Base-by-base conservation (phyloP, 371 early-diverging fungal species). In the Haplosporangium sp. region DNA sequence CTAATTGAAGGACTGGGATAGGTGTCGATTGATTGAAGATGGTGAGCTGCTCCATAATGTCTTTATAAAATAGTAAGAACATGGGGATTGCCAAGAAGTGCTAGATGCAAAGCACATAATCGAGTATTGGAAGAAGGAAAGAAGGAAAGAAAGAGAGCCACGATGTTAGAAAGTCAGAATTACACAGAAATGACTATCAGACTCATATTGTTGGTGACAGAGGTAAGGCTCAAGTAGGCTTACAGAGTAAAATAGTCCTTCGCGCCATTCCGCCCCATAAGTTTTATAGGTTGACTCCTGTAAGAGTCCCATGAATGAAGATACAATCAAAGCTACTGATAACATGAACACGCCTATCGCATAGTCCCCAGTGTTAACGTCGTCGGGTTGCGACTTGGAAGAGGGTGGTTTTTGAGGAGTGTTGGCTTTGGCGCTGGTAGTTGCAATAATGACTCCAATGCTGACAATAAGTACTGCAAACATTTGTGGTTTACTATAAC, bases 201-300 rank as follows among this genome's bases (percentile, higher is more conserved):
- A 1, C 27, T 27, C 27, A 27, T 27, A 27, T 27, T 27, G 27
- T 0, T 27, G 27, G 27, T 57, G 1, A 10, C 15, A 52, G 53
- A 15, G 19, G 15, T 52, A 6, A 11, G 11, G 44, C 44, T 6
- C 55, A 20, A 19, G 5, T 20, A 7, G 19, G 17, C 83, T 73
- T 88, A 92, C 92, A 8, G 92, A 94, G 71, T 96, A 97, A 72
- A 97, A 97, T 45, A 97, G 82, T 0, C 94, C 95, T 77, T 97
- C 97, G 37, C 93, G 87, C 97, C 97, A 97, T 57, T 93, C 89
- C 35, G 93, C 90, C 15, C 95, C 94, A 69, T 94, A 95, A 62
- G 88, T 90, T 20, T 83, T 82, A 69, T 96, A 96, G 4, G 94
- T 94, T 0, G 87, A 67, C 73, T 97, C 96, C 77, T 97, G 97